Conservation (phyloP, 108 stramenopile genomes). For the Pseudonitzschia pungens region DNA sequence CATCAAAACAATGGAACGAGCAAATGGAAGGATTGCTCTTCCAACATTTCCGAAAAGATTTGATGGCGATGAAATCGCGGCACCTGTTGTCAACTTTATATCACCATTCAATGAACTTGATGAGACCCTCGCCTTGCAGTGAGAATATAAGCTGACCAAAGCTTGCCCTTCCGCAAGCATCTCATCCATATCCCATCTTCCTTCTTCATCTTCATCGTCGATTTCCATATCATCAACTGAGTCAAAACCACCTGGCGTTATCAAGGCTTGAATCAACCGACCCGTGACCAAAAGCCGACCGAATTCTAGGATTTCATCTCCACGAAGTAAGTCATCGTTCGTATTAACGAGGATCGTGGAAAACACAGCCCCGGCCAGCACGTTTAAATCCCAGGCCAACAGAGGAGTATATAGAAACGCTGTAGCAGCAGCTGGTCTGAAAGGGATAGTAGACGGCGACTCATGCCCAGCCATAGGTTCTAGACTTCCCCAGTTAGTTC, state of each 20-base stretch:
- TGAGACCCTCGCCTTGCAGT: constrained; percentile 35
- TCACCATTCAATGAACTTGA: constrained; percentile 18
- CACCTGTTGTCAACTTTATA: constrained; percentile 5
- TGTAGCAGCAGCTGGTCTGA: constrained; percentile 77
- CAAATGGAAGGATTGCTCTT: constrained; percentile 77
- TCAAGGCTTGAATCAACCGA: constrained; percentile 69
- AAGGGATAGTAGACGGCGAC: constrained; percentile 35
- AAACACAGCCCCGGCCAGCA: constrained; percentile 77
- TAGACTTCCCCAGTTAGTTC: constrained; percentile 67
- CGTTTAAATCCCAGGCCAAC: constrained; percentile 87
- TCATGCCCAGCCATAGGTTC: constrained; percentile 31
- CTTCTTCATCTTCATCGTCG: constrained; percentile 52
- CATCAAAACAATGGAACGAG: constrained; percentile 70
- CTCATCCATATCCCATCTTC: constrained; percentile 30
- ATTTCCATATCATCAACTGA: constrained; percentile 33
- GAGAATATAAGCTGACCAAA: constrained; percentile 42
- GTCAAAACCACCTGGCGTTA: constrained; percentile 70
- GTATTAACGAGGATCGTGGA: constrained; percentile 59
- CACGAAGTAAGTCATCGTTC: constrained; percentile 34
- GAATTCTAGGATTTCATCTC: constrained; percentile 52
- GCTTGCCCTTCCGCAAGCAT: constrained; percentile 45
- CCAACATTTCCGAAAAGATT: constrained; percentile 60
- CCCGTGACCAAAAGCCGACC: constrained; percentile 55
- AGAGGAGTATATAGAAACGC: constrained; percentile 82
- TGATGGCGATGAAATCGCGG: constrained; percentile 17